A percentile compares a stretch with the other conserved stretches of the same genome.
phyloP scores from a whole-genome alignment of 805 yeast species.

The Lachancea cidri region DNA sequence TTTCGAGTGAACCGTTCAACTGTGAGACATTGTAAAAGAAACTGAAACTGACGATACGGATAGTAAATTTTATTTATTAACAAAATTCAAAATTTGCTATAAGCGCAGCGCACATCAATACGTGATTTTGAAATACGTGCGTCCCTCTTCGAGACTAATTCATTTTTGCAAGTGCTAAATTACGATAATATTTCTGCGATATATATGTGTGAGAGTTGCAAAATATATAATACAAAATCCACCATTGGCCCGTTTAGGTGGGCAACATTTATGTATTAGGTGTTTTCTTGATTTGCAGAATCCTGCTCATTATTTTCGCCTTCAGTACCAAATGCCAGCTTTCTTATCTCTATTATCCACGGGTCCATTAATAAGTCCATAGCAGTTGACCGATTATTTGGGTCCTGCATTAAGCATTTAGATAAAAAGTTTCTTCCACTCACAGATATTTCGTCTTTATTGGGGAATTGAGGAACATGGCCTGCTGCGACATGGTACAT shows the following conservation, averaged over 20 bases:
- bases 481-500: slow-evolving; percentile 99
- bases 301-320: not conserved
- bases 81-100: too few relatives aligned
- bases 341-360: slow-evolving; percentile 74
- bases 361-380: slow-evolving; percentile 82
- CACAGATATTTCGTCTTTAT: slow-evolving; percentile 67
- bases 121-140: too few relatives aligned
- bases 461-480: slow-evolving; percentile 80
- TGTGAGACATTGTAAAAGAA: too few relatives aligned
- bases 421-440: slow-evolving; percentile 68
- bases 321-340: slow-evolving; percentile 57
- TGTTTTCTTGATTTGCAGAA: not conserved
- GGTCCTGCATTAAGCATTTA: slow-evolving; percentile 77
- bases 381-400: slow-evolving; percentile 74
- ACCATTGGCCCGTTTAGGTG: too few relatives aligned
- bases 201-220: not conserved
- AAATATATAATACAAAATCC: not conserved
- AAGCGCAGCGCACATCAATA: too few relatives aligned
- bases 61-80: too few relatives aligned
- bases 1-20: too few relatives aligned
- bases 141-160: too few relatives aligned
- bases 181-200: not conserved
- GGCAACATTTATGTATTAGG: not conserved
- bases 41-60: too few relatives aligned
- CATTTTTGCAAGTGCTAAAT: not conserved